Evolutionary conservation across 208 protist genomes (phyloP).

Genomic region (Hexamita inflata): DNA sequence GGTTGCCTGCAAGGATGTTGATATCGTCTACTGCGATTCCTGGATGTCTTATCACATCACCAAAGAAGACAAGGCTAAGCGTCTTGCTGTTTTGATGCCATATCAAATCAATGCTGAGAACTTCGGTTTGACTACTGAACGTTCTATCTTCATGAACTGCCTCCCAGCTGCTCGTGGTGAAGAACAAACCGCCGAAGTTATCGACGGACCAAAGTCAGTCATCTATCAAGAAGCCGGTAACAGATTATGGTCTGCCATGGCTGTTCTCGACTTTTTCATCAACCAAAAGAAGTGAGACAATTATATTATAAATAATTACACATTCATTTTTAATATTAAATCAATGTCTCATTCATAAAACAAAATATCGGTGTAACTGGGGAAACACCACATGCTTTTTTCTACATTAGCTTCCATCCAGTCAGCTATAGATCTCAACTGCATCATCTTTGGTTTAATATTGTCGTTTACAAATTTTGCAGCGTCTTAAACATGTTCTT

Average conservation of each 20-base stretch:
- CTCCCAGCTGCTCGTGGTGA: constrained; percentile 55
- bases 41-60: constrained; percentile 63
- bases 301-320: too few species aligned
- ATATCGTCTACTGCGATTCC: constrained; percentile 53
- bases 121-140: constrained; percentile 49
- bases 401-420: too few species aligned
- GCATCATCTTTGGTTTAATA: too few species aligned
- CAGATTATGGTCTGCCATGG: constrained; percentile 35
- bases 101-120: constrained; percentile 52
- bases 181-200: constrained; percentile 63
- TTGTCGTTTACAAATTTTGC: too few species aligned
- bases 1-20: constrained; percentile 44
- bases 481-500: too few species aligned
- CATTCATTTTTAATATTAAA: too few species aligned
- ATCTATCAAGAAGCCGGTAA: constrained; percentile 57
- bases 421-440: too few species aligned
- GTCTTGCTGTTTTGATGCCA: constrained; percentile 40
- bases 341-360: too few species aligned
- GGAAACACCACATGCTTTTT: too few species aligned
- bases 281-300: too few species aligned
- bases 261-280: constrained; percentile 33
- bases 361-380: too few species aligned
- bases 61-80: constrained; percentile 35
- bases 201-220: constrained; percentile 59
- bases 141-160: constrained; percentile 68